Evolutionary conservation across 495 filamentous ascomycete genomes (phyloP), one percentile per base, ranked within the genome.

Genomic region (Xeromyces bisporus): DNA sequence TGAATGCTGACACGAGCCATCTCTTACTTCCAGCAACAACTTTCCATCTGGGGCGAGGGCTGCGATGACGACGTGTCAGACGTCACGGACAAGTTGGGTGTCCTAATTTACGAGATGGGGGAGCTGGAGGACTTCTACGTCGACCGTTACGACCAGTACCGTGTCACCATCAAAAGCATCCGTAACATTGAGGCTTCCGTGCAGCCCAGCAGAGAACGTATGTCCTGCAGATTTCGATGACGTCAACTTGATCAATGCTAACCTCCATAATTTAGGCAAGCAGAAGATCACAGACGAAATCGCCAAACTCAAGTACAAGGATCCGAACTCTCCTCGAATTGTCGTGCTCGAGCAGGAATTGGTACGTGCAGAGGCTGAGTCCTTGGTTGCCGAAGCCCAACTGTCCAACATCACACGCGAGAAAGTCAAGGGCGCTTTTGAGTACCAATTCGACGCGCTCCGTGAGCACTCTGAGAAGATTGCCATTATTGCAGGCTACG

Each of bases 201-300:
- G 28, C 89, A 97, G 61, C 89, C 89, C 31, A 93, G 85, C 67
- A 71, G 89, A 56, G 89, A 97, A 60, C 79, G 89, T 91, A 65
- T 58, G 80, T 28, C 20, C 12, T 12, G 21, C 17, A 14, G 20
- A 18, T 18, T 16, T 35, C 9, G 10, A 25, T 7, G 5, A 9
- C 15, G 7, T 13, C 1, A 15, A 16, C 2, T 15, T 18, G 4
- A 28, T 28, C 20, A 38, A 25, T 32, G 15, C 26, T 16, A 11
- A 29, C 14, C 14, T 31, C 30, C 18, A 21, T 24, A 28, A n/a
- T 39, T 12, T 32, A 60, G 84, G 85, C 50, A 97, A 97, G 60
- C 89, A 97, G 56, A 97, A 96, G 63, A 96, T 97, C 55, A 93
- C 84, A 47, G 91, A 97, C 50, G 82, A 96, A 45, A 96, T 97